Percentiles rank a stretch among this genome's conserved stretches.
Conservation (phyloP, 2,329 filamentous ascomycete genomes). For the Colletotrichum orchidophilum region DNA sequence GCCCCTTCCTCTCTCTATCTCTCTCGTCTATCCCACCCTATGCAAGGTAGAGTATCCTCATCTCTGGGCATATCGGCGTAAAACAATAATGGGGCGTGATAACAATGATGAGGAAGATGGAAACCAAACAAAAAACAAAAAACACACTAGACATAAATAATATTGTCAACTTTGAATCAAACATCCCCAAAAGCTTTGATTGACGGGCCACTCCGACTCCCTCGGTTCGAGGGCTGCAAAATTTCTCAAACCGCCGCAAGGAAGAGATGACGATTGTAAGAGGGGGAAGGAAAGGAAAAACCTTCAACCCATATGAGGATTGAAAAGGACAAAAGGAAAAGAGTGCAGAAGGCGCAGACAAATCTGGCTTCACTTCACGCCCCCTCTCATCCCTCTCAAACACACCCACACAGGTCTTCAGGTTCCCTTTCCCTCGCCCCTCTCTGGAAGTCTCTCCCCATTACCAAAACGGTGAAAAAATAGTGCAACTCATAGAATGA, state of each 20-base stretch:
- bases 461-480: neutral
- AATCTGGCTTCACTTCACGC: conserved; percentile 21
- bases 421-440: neutral
- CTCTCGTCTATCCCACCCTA: neutral
- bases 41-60: neutral
- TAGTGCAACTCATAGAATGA: too few species aligned
- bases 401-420: too few species aligned
- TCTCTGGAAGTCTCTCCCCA: conserved; percentile 8
- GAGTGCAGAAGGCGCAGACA: conserved; percentile 20
- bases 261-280: conserved; percentile 16
- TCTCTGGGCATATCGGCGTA: neutral
- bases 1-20: neutral
- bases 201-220: too few species aligned
- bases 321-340: neutral
- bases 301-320: neutral
- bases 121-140: neutral
- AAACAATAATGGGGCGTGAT: neutral
- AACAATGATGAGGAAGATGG: neutral
- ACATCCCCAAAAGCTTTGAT: too few species aligned
- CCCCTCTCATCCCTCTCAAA: neutral
- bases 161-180: neutral
- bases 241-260: neutral
- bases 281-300: neutral
- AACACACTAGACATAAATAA: neutral
- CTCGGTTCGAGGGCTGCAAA: too few species aligned